Conservation (phyloP, 139 green algal species). For the Chlorella vulgaris region DNA sequence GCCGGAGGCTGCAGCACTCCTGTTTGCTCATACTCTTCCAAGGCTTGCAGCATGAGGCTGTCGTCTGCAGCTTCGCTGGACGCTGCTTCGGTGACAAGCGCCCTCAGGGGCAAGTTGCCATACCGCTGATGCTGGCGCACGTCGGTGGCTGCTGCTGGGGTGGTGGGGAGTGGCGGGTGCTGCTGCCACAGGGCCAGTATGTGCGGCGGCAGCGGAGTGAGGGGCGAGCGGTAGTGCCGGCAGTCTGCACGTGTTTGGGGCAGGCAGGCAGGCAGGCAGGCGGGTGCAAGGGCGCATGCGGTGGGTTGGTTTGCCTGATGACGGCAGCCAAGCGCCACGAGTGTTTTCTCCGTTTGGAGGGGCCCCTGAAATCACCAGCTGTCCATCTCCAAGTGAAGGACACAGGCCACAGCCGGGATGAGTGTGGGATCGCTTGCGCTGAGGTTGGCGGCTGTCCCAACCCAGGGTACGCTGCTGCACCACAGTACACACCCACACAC, state of each 20-base stretch:
- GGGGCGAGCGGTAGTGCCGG: slow-evolving; percentile 50
- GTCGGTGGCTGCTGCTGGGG: background rate
- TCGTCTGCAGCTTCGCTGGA: background rate
- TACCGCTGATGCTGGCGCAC: background rate
- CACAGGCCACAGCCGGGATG: background rate
- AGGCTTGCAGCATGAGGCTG: slow-evolving; percentile 2
- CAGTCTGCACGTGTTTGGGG: slow-evolving; percentile 54
- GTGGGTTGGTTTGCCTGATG: too few relatives aligned
- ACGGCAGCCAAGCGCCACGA: too few relatives aligned
- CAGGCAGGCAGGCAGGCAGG: too few relatives aligned
- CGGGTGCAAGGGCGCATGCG: background rate
- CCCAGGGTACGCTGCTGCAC: too few relatives aligned
- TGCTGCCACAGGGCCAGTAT: slow-evolving; percentile 12
- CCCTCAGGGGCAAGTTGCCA: background rate
- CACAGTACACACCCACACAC: too few relatives aligned
- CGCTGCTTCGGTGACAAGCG: too few relatives aligned
- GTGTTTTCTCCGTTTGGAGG: too few relatives aligned
- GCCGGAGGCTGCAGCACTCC: background rate
- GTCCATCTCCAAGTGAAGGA: too few relatives aligned
- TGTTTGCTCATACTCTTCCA: slow-evolving; percentile 4
- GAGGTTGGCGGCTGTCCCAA: too few relatives aligned
- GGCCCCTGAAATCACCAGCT: too few relatives aligned
- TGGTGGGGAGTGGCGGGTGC: background rate
- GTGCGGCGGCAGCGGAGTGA: slow-evolving; percentile 46
- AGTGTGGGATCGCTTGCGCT: too few relatives aligned